These are phyloP conservation scores for Globisporangium paddicum DNA, from an alignment of 352 stramenopile genomes.

Conservation along the genomic window DNA sequence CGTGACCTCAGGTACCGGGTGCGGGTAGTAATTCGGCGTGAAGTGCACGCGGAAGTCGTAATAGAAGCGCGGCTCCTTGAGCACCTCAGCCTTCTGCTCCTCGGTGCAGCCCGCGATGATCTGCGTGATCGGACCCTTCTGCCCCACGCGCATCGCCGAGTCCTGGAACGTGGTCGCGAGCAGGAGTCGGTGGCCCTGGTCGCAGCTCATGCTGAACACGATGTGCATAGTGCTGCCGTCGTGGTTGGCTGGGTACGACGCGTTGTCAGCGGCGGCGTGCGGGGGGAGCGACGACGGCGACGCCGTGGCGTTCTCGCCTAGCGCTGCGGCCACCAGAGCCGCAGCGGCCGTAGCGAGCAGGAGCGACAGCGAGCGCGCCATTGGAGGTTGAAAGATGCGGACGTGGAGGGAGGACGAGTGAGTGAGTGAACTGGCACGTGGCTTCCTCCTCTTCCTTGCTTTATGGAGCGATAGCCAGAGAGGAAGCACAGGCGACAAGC, in stretches of 20 bases:
- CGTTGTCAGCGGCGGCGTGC: background rate
- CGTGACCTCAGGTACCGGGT: slow-evolving; percentile 14
- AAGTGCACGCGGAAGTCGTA: slow-evolving; percentile 26
- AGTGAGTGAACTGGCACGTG: no score
- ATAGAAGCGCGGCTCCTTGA: slow-evolving; percentile 17
- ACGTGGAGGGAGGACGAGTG: no score
- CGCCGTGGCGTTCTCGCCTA: background rate
- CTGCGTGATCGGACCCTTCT: slow-evolving; percentile 25
- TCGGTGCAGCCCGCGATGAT: slow-evolving; percentile 21
- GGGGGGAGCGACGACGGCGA: background rate
- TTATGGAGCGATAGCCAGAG: no score
- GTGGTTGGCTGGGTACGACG: slow-evolving; percentile 8
- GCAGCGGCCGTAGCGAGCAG: background rate
- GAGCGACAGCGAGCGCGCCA: background rate
- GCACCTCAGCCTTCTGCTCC: slow-evolving; percentile 8
- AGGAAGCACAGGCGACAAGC: no score
- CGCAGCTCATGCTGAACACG: slow-evolving; percentile 25
- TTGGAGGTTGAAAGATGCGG: background rate
- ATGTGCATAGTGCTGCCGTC: slow-evolving; percentile 19
- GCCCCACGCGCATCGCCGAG: slow-evolving; percentile 15
- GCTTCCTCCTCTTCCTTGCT: no score
- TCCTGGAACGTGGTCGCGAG: slow-evolving; percentile 19
- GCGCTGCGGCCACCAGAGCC: background rate
- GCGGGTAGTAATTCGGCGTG: slow-evolving; percentile 14
- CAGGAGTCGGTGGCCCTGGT: slow-evolving; percentile 15